Evolutionary conservation across 257 asterid species (phyloP).

Genomic region (Ilex aquifolium): DNA sequence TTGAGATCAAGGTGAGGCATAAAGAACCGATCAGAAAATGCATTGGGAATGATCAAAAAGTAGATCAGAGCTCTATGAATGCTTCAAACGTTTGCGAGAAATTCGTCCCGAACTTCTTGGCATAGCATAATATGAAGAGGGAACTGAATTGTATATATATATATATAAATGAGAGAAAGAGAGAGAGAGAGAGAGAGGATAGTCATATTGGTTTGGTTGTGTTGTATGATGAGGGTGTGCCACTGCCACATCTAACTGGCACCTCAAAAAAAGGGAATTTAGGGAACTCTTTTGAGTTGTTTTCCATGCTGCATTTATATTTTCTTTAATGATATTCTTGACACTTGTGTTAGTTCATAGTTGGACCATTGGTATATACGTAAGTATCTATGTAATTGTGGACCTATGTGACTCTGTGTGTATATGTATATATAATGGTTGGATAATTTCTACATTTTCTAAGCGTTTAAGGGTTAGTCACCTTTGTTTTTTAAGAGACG

Average conservation of each 20-base stretch:
- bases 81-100: conserved; percentile 4
- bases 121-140: conserved; percentile 23
- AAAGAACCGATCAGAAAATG: conserved; percentile 1
- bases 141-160: conserved; percentile 18
- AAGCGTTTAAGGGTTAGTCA: too few species aligned
- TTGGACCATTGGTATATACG: too few species aligned
- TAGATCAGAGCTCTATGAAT: conserved; percentile 8
- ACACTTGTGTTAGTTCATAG: too few species aligned
- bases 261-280: conserved; percentile 6
- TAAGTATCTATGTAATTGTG: too few species aligned
- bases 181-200: conserved; percentile 13
- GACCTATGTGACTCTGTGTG: too few species aligned
- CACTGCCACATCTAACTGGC: conserved; percentile 16
- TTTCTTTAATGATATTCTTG: too few species aligned
- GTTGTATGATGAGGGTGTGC: conserved; percentile 9
- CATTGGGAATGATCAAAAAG: too few species aligned
- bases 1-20: conserved; percentile 9
- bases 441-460: too few species aligned
- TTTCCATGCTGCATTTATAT: too few species aligned
- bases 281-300: too few species aligned
- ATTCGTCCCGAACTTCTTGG: conserved; percentile 26
- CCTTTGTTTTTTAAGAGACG: too few species aligned
- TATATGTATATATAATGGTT: too few species aligned
- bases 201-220: conserved; percentile 9
- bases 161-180: conserved; percentile 8